phyloP scores from a whole-genome alignment of 2,329 filamentous ascomycete genomes.

The Fusarium pseudograminearum region DNA sequence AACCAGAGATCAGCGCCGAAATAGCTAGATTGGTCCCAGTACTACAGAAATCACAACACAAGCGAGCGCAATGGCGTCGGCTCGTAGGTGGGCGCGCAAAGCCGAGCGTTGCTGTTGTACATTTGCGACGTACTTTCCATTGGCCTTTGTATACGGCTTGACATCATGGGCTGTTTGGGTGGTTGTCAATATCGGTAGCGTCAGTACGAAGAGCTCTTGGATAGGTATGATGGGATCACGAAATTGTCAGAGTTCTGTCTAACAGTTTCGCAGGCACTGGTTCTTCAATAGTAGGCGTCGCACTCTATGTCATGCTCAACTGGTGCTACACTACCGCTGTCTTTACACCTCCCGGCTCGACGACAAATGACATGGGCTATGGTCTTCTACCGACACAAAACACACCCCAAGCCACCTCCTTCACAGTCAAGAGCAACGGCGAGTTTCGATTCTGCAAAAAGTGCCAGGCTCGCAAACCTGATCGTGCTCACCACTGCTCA shows the following conservation, averaged over 20 bases:
- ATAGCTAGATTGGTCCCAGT: not conserved
- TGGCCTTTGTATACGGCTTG: slow-evolving; percentile 87
- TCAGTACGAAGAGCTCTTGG: slow-evolving; percentile 64
- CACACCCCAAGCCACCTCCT: slow-evolving; percentile 71
- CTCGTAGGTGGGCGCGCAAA: slow-evolving; percentile 73
- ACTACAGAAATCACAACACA: not conserved
- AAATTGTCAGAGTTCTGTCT: not conserved
- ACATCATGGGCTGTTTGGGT: slow-evolving; percentile 97
- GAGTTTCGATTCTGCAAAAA: slow-evolving; percentile 95
- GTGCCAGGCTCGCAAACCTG: slow-evolving; percentile 92
- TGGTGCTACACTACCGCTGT: slow-evolving; percentile 93
- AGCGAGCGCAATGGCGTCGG: slow-evolving; percentile 55
- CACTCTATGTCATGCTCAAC: slow-evolving; percentile 83
- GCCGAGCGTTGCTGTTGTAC: slow-evolving; percentile 87
- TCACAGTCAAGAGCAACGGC: slow-evolving; percentile 93
- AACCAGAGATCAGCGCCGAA: slow-evolving; percentile 8
- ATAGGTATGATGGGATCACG: slow-evolving; percentile 61
- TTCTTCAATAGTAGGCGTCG: slow-evolving; percentile 72
- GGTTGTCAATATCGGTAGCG: slow-evolving; percentile 77
- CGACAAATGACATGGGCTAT: slow-evolving; percentile 76
- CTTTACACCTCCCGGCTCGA: slow-evolving; percentile 87
- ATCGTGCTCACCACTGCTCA: slow-evolving; percentile 96
- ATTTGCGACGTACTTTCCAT: slow-evolving; percentile 84
- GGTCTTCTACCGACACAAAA: slow-evolving; percentile 81
- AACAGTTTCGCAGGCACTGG: slow-evolving; percentile 58